These are phyloP conservation scores for Biscogniauxia marginata DNA, from an alignment of 2,329 filamentous ascomycete genomes.

Conservation along the genomic window DNA sequence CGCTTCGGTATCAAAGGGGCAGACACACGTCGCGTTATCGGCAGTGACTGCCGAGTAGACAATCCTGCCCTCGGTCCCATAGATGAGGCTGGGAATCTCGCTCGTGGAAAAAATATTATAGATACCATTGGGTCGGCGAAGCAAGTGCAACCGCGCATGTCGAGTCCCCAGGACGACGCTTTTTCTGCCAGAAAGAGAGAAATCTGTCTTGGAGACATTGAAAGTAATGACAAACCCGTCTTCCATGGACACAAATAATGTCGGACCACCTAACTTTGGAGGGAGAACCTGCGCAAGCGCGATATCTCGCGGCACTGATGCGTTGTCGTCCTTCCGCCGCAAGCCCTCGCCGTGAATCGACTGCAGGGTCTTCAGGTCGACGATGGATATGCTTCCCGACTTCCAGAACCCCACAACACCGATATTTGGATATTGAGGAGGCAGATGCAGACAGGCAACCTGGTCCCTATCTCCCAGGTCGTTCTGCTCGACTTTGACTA, in stretches of 20 bases:
- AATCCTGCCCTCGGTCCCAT: conserved; percentile 81
- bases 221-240: conserved; percentile 90
- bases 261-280: conserved; percentile 56
- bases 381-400: conserved; percentile 73
- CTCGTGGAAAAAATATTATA: conserved; percentile 90
- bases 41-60: conserved; percentile 93
- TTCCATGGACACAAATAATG: conserved; percentile 84
- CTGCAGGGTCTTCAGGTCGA: conserved; percentile 66
- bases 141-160: conserved; percentile 74
- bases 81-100: conserved; percentile 91
- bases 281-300: conserved; percentile 77
- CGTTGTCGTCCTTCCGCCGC: conserved; percentile 59
- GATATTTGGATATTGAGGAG: conserved; percentile 59
- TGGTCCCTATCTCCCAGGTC: conserved; percentile 68
- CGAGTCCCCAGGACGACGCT: conserved; percentile 83
- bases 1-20: conserved; percentile 75
- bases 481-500: conserved; percentile 59
- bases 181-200: conserved; percentile 69
- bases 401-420: conserved; percentile 88
- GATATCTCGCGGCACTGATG: conserved; percentile 80
- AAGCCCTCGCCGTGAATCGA: conserved; percentile 65
- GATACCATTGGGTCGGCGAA: conserved; percentile 66
- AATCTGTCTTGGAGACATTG: conserved; percentile 61
- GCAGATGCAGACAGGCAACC: conserved; percentile 80
- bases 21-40: conserved; percentile 78